These are phyloP conservation scores for Fusarium mexicanum DNA, from an alignment of 2,329 filamentous ascomycete genomes.

Conservation along the genomic window DNA sequence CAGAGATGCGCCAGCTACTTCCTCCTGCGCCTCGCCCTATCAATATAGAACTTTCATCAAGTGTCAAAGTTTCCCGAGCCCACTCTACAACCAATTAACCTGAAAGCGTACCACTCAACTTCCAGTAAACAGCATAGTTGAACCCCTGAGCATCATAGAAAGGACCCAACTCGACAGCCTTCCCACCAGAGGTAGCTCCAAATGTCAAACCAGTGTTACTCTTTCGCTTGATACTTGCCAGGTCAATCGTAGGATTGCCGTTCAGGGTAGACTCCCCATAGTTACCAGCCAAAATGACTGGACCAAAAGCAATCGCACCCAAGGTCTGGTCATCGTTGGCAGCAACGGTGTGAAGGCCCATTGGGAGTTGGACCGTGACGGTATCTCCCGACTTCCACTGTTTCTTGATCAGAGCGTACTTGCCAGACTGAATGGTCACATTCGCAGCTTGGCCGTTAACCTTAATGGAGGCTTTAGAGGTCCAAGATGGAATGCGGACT, in stretches of 20 bases:
- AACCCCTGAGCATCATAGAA: conserved; percentile 55
- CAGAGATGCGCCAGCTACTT: too few species aligned
- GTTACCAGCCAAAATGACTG: conserved; percentile 56
- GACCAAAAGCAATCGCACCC: conserved; percentile 59
- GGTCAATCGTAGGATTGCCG: conserved; percentile 44
- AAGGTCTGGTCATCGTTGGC: conserved; percentile 58
- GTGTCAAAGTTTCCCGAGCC: fast-evolving
- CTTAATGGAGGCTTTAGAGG: conserved; percentile 49
- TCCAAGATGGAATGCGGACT: conserved; percentile 61
- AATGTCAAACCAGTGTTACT: conserved; percentile 44
- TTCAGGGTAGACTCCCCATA: conserved; percentile 50
- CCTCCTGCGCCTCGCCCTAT: background rate
- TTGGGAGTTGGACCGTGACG: conserved; percentile 56
- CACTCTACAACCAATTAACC: fast-evolving
- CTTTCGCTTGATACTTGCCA: conserved; percentile 43
- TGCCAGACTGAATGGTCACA: conserved; percentile 44
- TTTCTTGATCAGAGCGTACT: conserved; percentile 54
- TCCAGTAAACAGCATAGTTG: conserved; percentile 57
- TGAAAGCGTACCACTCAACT: conserved; percentile 13
- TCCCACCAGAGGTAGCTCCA: conserved; percentile 44
- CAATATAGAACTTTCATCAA: too few species aligned
- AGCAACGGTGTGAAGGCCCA: conserved; percentile 53
- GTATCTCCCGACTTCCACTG: conserved; percentile 56
- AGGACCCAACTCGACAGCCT: conserved; percentile 47
- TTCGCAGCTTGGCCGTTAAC: conserved; percentile 53